Conservation (phyloP, 768 basidiomycete species). For the Kwoniella botswanensis region DNA sequence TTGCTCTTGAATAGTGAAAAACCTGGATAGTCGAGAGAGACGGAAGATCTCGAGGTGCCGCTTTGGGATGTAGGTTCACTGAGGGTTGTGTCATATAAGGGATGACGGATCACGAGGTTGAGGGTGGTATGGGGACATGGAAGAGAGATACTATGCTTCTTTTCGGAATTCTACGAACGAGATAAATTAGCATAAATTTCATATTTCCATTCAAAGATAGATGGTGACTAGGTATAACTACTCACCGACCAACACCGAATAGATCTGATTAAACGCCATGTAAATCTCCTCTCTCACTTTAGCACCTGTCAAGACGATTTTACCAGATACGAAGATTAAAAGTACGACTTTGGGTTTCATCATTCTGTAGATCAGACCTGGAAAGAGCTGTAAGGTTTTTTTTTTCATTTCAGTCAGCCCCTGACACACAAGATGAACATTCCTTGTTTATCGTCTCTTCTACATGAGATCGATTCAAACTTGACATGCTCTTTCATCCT, state of each 20-base stretch:
- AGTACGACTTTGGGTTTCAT: conserved; percentile 99
- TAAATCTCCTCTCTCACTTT: conserved; percentile 99
- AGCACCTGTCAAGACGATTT: conserved; percentile 97
- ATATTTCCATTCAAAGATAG: not conserved
- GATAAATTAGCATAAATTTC: not conserved
- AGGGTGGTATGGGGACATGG: not conserved
- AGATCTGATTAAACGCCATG: conserved; percentile 98
- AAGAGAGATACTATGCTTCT: conserved; percentile 37
- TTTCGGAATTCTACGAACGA: conserved; percentile 46
- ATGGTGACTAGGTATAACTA: not conserved
- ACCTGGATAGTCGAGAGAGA: too few relatives aligned
- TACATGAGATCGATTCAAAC: too few relatives aligned
- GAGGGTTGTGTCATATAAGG: not conserved
- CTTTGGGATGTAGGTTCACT: not conserved
- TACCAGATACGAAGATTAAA: conserved; percentile 97
- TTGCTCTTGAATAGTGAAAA: too few relatives aligned
- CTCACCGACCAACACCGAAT: conserved; percentile 78
- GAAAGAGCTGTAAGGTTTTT: conserved; percentile 74
- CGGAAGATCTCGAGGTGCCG: too few relatives aligned
- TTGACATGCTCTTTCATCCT: too few relatives aligned
- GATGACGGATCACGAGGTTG: not conserved
- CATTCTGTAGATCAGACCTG: conserved; percentile 99
- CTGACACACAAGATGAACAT: too few relatives aligned
- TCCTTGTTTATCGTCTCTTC: too few relatives aligned
- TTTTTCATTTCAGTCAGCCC: not conserved